These are phyloP conservation scores for Neospora caninum DNA, from an alignment of 169 alveolate species.

Conservation along the genomic window DNA sequence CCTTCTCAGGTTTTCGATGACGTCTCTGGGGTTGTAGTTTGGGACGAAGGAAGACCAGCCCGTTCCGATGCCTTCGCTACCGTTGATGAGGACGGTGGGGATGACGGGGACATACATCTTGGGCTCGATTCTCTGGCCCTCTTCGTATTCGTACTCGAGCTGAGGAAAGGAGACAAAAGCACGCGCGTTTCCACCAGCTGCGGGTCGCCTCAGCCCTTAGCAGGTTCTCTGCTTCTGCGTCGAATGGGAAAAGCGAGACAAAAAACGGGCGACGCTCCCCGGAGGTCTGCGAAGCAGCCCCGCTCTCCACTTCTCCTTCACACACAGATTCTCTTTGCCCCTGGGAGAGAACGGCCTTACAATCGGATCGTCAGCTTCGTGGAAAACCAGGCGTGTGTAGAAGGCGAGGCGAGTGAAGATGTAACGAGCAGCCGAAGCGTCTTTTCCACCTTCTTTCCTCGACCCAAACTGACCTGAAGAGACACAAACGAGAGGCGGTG, in stretches of 20 bases:
- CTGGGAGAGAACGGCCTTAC: neutral
- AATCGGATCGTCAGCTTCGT: slow-evolving; percentile 82
- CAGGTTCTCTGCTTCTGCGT: too few species aligned
- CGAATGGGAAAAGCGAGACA: too few species aligned
- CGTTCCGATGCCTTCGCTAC: slow-evolving; percentile 99
- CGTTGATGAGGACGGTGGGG: slow-evolving; percentile 98
- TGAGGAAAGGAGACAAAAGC: slow-evolving; percentile 89
- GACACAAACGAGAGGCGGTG: slow-evolving; percentile 64
- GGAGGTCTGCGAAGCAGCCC: too few species aligned
- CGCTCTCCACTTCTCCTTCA: too few species aligned
- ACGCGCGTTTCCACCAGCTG: too few species aligned
- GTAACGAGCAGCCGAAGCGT: slow-evolving; percentile 95
- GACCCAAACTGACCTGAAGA: slow-evolving; percentile 99
- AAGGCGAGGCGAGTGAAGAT: slow-evolving; percentile 88
- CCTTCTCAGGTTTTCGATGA: slow-evolving; percentile 89
- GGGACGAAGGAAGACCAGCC: slow-evolving; percentile 96
- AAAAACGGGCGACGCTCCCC: too few species aligned
- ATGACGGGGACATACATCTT: slow-evolving; percentile 97
- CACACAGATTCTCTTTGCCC: too few species aligned
- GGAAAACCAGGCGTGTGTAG: slow-evolving; percentile 85
- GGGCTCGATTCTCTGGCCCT: slow-evolving; percentile 99
- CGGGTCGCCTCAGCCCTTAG: too few species aligned
- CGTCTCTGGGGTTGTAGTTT: slow-evolving; percentile 96
- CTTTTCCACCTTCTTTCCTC: slow-evolving; percentile 98
- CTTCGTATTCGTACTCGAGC: slow-evolving; percentile 86